phyloP scores from a whole-genome alignment of 805 yeast genomes.

The Peterozyma toletana region DNA sequence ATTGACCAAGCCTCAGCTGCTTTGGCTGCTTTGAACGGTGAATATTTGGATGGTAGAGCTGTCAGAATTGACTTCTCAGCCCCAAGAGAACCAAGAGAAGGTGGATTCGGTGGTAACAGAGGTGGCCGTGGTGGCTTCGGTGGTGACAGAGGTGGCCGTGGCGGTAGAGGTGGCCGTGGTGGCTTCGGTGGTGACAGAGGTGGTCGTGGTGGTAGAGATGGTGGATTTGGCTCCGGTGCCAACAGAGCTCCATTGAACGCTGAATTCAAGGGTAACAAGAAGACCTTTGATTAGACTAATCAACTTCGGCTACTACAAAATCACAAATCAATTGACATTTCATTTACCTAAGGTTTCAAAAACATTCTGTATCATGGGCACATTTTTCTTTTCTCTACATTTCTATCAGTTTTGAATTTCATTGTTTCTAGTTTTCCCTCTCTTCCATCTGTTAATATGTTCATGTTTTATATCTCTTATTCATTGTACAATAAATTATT shows the following conservation, averaged over 20 bases:
- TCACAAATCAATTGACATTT: background rate
- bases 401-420: too few relatives aligned
- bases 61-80: slow-evolving; percentile 93
- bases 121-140: slow-evolving; percentile 36
- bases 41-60: slow-evolving; percentile 83
- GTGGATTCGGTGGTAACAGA: slow-evolving; percentile 28
- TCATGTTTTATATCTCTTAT: too few relatives aligned
- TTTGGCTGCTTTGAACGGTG: slow-evolving; percentile 80
- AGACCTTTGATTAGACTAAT: slow-evolving; percentile 59
- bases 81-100: slow-evolving; percentile 59
- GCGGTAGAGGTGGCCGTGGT: slow-evolving; percentile 22
- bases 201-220: slow-evolving; percentile 31
- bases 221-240: slow-evolving; percentile 51
- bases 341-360: background rate
- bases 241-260: slow-evolving; percentile 56
- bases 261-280: slow-evolving; percentile 79
- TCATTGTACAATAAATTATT: too few relatives aligned
- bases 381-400: too few relatives aligned
- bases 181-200: slow-evolving; percentile 24
- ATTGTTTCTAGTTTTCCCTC: too few relatives aligned
- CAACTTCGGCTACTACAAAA: slow-evolving; percentile 10
- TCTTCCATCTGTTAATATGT: too few relatives aligned
- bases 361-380: background rate
- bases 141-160: slow-evolving; percentile 33
- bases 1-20: slow-evolving; percentile 91